A percentile compares a stretch with the other conserved stretches of the same genome.
phyloP scores from a whole-genome alignment of 1,284 basidiomycete species.

The Farysia itapuensis region DNA sequence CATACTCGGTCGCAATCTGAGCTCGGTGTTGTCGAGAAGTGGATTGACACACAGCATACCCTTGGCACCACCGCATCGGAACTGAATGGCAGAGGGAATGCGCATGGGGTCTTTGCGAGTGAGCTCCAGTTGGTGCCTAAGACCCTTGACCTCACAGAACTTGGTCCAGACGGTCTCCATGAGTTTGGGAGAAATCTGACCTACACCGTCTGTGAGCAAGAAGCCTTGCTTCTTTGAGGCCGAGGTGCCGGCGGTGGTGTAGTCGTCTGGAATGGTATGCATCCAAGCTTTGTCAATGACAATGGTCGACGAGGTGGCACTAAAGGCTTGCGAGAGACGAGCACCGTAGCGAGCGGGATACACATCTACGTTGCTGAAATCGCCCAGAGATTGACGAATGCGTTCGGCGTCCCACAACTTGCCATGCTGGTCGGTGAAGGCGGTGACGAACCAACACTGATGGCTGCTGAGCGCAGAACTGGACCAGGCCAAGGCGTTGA shows the following conservation, averaged over 20 bases:
- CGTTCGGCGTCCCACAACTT: constrained; percentile 16
- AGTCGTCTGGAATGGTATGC: constrained; percentile 12
- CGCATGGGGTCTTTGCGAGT: constrained; percentile 4
- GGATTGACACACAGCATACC: constrained; percentile 26
- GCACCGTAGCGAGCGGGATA: constrained; percentile 21
- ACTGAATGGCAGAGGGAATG: constrained; percentile 21
- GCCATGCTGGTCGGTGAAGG: constrained; percentile 17
- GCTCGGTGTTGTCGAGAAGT: constrained; percentile 4
- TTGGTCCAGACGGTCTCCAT: constrained; percentile 18
- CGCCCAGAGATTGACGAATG: constrained; percentile 16
- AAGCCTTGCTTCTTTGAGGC: neutral
- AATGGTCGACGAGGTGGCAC: constrained; percentile 23
- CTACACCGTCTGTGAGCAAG: constrained; percentile 22
- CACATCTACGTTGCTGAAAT: constrained; percentile 8
- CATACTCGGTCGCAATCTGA: constrained; percentile 19
- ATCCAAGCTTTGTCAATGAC: constrained; percentile 11
- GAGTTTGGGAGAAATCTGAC: constrained; percentile 12
- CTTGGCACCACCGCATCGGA: constrained; percentile 19
- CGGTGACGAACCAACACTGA: constrained; percentile 24
- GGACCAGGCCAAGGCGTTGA: constrained; percentile 25
- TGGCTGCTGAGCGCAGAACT: constrained; percentile 17
- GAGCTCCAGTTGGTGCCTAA: constrained; percentile 9
- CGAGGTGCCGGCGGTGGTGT: constrained; percentile 4
- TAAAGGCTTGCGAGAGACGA: constrained; percentile 24
- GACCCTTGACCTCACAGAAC: constrained; percentile 13